phyloP scores from a whole-genome alignment of 495 filamentous ascomycete species.

The Trypethelium eluteriae region DNA sequence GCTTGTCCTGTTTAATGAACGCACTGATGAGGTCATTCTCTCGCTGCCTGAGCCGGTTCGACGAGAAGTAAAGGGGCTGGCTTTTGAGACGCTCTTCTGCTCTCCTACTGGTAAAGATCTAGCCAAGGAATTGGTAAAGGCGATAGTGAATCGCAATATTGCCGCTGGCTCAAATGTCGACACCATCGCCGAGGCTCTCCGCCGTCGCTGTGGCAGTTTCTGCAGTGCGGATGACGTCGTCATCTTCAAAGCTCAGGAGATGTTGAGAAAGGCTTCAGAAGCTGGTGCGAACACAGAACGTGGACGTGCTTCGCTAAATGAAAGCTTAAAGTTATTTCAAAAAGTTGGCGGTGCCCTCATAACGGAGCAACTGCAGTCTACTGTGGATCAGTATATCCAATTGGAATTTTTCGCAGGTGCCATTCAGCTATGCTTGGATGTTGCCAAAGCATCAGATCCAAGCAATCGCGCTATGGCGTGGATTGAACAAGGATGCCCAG shows the following conservation, averaged over 20 bases:
- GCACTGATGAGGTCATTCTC: conserved; percentile 78
- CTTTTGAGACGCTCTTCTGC: conserved; percentile 80
- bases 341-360: conserved; percentile 75
- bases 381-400: conserved; percentile 65
- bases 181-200: conserved; percentile 85
- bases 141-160: conserved; percentile 96
- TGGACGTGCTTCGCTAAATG: conserved; percentile 74
- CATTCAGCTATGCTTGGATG: conserved; percentile 76
- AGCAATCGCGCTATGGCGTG: conserved; percentile 75
- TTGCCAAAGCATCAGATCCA: conserved; percentile 73
- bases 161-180: conserved; percentile 92
- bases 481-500: conserved; percentile 55
- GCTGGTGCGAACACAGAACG: conserved; percentile 62
- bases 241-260: conserved; percentile 95
- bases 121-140: conserved; percentile 94
- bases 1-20: conserved; percentile 84
- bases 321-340: conserved; percentile 80
- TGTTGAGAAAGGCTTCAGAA: conserved; percentile 78
- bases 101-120: conserved; percentile 71
- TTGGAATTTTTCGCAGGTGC: conserved; percentile 87
- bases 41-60: conserved; percentile 62
- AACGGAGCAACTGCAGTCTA: conserved; percentile 68
- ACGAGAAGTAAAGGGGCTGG: conserved; percentile 63
- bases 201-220: conserved; percentile 87
- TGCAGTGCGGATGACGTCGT: conserved; percentile 94